Percentiles rank a stretch among this genome's conserved stretches.
phyloP scores from a whole-genome alignment of 768 basidiomycete genomes.

The Gloeophyllum trabeum region DNA sequence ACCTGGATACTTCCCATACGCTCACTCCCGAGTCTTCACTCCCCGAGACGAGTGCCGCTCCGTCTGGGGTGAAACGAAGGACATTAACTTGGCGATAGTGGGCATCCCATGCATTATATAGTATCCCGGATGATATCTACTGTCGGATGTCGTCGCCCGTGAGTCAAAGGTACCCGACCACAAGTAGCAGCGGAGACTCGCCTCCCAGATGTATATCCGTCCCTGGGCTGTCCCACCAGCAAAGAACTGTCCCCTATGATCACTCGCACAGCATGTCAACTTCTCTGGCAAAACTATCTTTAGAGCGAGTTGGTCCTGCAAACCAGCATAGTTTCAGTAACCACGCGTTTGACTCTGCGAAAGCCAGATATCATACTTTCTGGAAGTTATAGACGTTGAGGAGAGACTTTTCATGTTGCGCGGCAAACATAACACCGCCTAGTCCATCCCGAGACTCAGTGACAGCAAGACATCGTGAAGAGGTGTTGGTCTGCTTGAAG shows the following conservation, averaged over 20 bases:
- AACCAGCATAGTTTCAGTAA: constrained; percentile 1
- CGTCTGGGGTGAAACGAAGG: constrained; percentile 76
- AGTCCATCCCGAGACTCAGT: constrained; percentile 57
- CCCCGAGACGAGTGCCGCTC: constrained; percentile 69
- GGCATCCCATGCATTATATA: constrained; percentile 88
- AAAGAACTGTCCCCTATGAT: constrained; percentile 63
- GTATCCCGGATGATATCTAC: constrained; percentile 86
- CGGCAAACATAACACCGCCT: constrained; percentile 78
- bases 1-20: constrained; percentile 89
- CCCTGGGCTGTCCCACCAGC: constrained; percentile 86
- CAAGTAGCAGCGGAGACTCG: constrained; percentile 24
- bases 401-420: constrained; percentile 82
- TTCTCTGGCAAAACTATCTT: constrained; percentile 89
- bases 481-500: constrained; percentile 77
- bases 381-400: constrained; percentile 90
- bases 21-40: constrained; percentile 85
- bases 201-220: constrained; percentile 95
- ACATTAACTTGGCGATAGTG: constrained; percentile 88
- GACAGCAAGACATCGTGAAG: constrained; percentile 52
- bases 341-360: background rate
- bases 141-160: too few species aligned
- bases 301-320: constrained; percentile 78
- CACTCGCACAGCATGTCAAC: constrained; percentile 68
- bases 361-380: constrained; percentile 48
- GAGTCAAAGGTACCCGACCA: too few species aligned